Evolutionary conservation across 805 yeast genomes (phyloP).

Genomic region (Naumovozyma castellii): DNA sequence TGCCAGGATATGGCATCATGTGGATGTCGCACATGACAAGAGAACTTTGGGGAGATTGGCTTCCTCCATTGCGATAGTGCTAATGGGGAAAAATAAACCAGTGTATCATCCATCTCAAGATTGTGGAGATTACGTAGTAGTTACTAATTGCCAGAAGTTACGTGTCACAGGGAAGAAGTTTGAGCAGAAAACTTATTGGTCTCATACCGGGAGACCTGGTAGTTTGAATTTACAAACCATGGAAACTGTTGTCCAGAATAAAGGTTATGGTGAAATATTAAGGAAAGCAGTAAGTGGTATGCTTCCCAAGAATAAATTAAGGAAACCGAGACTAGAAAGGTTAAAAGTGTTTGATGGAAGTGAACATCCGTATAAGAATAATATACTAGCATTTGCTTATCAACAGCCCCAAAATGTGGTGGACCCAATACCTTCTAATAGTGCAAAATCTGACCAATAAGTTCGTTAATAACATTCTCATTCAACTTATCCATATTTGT

Average conservation of each 20-base stretch:
- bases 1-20: constrained; percentile 91
- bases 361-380: constrained; percentile 76
- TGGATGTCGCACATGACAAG: constrained; percentile 74
- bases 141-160: constrained; percentile 78
- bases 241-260: constrained; percentile 62
- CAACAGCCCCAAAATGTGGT: constrained; percentile 51
- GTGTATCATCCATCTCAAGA: constrained; percentile 68
- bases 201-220: constrained; percentile 87
- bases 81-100: constrained; percentile 98
- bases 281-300: constrained; percentile 86
- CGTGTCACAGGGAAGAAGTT: constrained; percentile 81
- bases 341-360: constrained; percentile 82
- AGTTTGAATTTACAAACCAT: constrained; percentile 73
- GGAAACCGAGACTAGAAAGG: constrained; percentile 72
- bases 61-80: constrained; percentile 71
- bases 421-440: no score
- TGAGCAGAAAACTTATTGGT: constrained; percentile 73
- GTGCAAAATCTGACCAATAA: no score
- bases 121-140: constrained; percentile 94
- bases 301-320: constrained; percentile 85
- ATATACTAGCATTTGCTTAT: constrained; percentile 78
- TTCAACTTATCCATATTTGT: no score
- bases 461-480: no score
- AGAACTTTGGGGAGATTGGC: constrained; percentile 92
- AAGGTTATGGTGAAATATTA: constrained; percentile 82